phyloP scores from a whole-genome alignment of 2,329 filamentous ascomycete genomes.

The Malbranchea zuffiana region DNA sequence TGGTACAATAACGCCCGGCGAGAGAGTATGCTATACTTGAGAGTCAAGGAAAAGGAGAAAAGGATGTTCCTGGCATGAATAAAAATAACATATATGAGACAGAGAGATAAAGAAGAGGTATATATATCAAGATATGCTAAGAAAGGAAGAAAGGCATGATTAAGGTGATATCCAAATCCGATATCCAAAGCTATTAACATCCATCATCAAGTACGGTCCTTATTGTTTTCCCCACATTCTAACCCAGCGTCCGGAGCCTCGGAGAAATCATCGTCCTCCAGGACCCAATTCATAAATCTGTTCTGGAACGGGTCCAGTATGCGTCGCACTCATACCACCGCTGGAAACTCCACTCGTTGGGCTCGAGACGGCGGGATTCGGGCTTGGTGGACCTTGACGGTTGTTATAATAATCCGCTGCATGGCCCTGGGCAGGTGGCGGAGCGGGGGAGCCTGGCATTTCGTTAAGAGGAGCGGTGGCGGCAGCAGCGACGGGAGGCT shows the following conservation, averaged over 20 bases:
- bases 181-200: too few relatives aligned
- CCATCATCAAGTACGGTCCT: too few relatives aligned
- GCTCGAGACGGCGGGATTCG: background rate
- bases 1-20: too few relatives aligned
- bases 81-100: too few relatives aligned
- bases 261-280: background rate
- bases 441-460: background rate
- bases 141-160: too few relatives aligned
- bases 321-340: slow-evolving; percentile 12
- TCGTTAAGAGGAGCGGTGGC: background rate
- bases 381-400: slow-evolving; percentile 8
- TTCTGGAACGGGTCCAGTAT: slow-evolving; percentile 14
- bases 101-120: too few relatives aligned
- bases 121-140: too few relatives aligned
- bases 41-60: too few relatives aligned
- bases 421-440: slow-evolving; percentile 1
- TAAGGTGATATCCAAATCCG: too few relatives aligned
- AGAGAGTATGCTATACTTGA: too few relatives aligned
- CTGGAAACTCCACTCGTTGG: slow-evolving; percentile 5
- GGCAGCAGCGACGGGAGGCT: slow-evolving; percentile 5
- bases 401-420: slow-evolving; percentile 11
- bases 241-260: background rate
- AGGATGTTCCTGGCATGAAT: too few relatives aligned
- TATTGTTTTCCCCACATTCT: too few relatives aligned
- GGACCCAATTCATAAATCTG: slow-evolving; percentile 15